phyloP scores from a whole-genome alignment of 208 protist genomes.

The Acanthamoeba culbertsoni region DNA sequence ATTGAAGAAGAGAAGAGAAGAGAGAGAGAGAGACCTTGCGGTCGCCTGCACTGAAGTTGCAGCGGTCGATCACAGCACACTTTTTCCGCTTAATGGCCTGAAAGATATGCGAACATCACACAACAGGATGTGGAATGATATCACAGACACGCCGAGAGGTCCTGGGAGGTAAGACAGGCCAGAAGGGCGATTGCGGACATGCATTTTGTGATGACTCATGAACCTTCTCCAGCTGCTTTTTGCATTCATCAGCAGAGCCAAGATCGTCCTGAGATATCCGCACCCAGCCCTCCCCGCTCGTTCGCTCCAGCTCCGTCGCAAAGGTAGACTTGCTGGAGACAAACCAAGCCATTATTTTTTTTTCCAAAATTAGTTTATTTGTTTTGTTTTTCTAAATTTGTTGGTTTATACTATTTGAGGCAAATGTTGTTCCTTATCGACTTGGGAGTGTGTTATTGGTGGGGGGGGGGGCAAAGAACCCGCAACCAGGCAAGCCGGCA shows the following conservation, averaged over 20 bases:
- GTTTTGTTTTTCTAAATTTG: neutral
- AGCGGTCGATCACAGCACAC: neutral
- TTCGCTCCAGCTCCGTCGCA: neutral
- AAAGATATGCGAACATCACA: neutral
- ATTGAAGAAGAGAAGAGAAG: no score
- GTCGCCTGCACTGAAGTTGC: constrained; percentile 5
- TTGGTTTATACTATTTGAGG: neutral
- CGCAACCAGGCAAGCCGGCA: no score
- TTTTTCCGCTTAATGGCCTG: constrained; percentile 20
- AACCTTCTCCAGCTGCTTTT: constrained; percentile 48
- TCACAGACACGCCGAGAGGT: no score
- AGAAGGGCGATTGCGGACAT: no score
- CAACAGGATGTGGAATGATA: no score
- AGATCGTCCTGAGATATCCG: constrained; percentile 9
- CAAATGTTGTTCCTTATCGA: neutral
- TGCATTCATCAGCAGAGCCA: neutral
- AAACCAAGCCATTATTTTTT: no score
- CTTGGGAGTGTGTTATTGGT: no score
- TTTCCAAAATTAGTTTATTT: neutral
- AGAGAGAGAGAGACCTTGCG: neutral
- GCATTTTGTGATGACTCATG: no score
- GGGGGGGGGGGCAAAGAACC: no score
- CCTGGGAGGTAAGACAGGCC: no score
- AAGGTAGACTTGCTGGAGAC: constrained; percentile 39
- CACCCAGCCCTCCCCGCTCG: neutral